Base-by-base conservation (phyloP, 2,329 filamentous ascomycete genomes). In the Monilinia polystroma region DNA sequence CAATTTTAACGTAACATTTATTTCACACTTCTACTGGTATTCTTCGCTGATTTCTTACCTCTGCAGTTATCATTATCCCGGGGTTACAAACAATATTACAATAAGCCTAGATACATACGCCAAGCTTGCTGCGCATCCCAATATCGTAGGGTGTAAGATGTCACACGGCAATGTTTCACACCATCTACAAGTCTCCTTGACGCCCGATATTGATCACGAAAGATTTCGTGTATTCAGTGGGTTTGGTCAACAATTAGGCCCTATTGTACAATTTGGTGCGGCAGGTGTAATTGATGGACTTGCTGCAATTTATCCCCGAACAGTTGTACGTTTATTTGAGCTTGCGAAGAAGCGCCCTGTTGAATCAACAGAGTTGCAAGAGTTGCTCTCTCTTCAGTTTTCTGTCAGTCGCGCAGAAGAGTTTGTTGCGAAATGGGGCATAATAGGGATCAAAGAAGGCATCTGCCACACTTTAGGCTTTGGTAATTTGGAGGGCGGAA, bases 61-160 rank as follows among this genome's bases (percentile, higher is more conserved):
- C 1, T 29, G 8, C 59, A 80, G 79, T 53, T 82, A 82, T 71
- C 79, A 82, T 72, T 82, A 87, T 76, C 87, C 87, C 2, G 86
- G 84, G 66, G 86, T 89, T 26, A 86, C 85, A 23, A 89, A 89
- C 79, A 84, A 85, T 72, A 78, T 89, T 72, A 80, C 81, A 69
- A 80, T 89, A 68, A 78, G 81, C 2, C 82, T 85, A 2, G 79
- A 83, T 8, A 86, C 85, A 0, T 87, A 86, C 73, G 83, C 74
- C 14, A 73, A 75, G 0, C 83, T 89, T 32, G 81, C 87, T 7
- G 78, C 81, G 62, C 86, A 89, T 74, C 81, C 83, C 38, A 89
- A 89, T 74, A 88, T 89, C 67, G 85, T 89, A 14, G 87, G 87
- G 52, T 87, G 84, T 77, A 89, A 90, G 77, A 83, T 89, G 73